phyloP scores from a whole-genome alignment of 192 early-diverging fungal genomes.

The Helicostylum pulchrum region DNA sequence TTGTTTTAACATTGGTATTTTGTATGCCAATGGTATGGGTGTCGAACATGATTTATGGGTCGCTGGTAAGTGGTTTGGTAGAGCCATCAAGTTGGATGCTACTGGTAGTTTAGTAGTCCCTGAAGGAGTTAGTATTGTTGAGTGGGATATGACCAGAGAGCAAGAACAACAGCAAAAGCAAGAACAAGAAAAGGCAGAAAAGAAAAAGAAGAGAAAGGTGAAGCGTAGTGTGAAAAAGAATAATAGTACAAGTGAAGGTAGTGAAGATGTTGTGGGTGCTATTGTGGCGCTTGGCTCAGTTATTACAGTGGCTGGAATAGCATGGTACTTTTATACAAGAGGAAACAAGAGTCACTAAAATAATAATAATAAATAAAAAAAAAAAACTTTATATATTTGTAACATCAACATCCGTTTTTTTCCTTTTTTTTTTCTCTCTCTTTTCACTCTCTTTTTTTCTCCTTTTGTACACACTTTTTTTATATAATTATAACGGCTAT shows the following conservation, averaged over 20 bases:
- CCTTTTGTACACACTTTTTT: background rate
- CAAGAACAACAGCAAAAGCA: background rate
- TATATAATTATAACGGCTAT: too few species aligned
- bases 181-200: constrained; percentile 4
- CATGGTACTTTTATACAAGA: constrained; percentile 32
- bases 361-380: constrained; percentile 5
- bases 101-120: constrained; percentile 29
- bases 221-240: constrained; percentile 1
- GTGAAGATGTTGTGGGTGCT: constrained; percentile 11
- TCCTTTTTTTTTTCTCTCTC: constrained; percentile 1
- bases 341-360: constrained; percentile 5
- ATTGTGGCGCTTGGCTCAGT: constrained; percentile 18
- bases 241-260: background rate
- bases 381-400: background rate
- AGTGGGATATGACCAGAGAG: constrained; percentile 25
- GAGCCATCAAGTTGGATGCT: constrained; percentile 33
- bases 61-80: constrained; percentile 37
- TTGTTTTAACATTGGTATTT: constrained; percentile 35
- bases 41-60: constrained; percentile 25
- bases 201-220: constrained; percentile 20
- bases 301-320: constrained; percentile 26
- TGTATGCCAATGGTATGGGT: constrained; percentile 35
- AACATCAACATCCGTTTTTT: background rate
- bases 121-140: constrained; percentile 23
- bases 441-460: background rate